Evolutionary conservation across 2,329 filamentous ascomycete species (phyloP).

Genomic region (Sarocladium brachiariae): DNA sequence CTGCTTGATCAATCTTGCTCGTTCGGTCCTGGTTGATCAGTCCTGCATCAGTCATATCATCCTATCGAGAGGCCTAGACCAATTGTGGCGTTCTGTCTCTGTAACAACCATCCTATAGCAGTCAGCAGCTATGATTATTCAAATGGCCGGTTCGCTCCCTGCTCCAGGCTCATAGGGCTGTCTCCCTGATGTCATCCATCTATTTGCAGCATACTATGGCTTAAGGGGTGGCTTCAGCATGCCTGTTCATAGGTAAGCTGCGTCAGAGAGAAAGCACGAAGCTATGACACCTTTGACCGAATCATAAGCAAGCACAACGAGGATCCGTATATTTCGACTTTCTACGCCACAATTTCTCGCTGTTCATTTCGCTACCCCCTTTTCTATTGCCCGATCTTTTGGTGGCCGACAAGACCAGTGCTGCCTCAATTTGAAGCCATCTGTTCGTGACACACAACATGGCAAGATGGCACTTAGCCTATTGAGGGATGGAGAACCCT

Average conservation of each 20-base stretch:
- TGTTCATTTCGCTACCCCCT: no score
- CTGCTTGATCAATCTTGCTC: background rate
- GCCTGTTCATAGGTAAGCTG: no score
- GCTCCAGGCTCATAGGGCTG: background rate
- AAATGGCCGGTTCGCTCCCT: background rate
- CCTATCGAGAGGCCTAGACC: conserved; percentile 2
- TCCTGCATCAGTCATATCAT: background rate
- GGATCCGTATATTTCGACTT: no score
- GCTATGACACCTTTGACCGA: no score
- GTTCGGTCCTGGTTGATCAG: background rate
- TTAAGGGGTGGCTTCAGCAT: background rate
- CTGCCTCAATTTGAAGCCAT: background rate
- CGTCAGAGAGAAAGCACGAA: no score
- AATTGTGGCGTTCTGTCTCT: background rate
- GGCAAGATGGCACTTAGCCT: background rate
- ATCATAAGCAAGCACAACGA: no score
- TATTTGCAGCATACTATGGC: background rate
- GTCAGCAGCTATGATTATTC: background rate
- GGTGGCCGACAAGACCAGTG: background rate
- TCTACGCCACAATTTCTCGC: no score
- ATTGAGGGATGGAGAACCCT: background rate
- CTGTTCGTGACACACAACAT: background rate
- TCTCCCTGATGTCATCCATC: background rate
- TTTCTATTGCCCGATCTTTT: no score
- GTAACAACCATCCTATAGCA: background rate